These are phyloP conservation scores for Sistotremastrum niveocremeum DNA, from an alignment of 768 basidiomycete genomes.

Conservation along the genomic window DNA sequence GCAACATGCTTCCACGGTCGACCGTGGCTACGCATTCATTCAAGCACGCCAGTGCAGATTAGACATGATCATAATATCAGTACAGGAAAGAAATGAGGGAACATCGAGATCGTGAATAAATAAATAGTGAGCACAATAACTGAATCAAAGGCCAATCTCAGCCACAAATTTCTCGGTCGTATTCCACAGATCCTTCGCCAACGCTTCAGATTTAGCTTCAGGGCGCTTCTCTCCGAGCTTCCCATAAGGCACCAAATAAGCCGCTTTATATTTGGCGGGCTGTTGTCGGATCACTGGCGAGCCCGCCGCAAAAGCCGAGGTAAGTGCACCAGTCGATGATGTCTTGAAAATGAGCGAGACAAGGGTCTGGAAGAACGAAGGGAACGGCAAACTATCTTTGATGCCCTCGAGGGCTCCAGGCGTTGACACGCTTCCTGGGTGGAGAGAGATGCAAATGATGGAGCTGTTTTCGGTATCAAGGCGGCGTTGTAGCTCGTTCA, in stretches of 20 bases:
- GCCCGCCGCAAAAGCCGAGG: slow-evolving; percentile 11
- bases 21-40: no score
- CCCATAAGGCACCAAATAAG: slow-evolving; percentile 7
- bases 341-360: slow-evolving; percentile 4
- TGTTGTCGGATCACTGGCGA: slow-evolving; percentile 7
- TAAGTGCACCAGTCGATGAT: slow-evolving; percentile 9
- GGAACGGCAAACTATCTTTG: no score
- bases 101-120: no score
- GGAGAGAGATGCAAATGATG: slow-evolving; percentile 29
- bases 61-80: no score
- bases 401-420: background rate
- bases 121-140: no score
- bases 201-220: slow-evolving; percentile 1
- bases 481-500: slow-evolving; percentile 35
- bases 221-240: slow-evolving; percentile 1
- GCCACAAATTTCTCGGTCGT: slow-evolving; percentile 7
- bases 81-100: no score
- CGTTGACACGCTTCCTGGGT: slow-evolving; percentile 27
- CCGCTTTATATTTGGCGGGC: slow-evolving; percentile 4
- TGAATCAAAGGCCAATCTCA: no score
- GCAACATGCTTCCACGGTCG: no score
- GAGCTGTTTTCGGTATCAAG: slow-evolving; percentile 22
- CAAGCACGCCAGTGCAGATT: no score
- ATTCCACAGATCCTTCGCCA: slow-evolving; percentile 12
- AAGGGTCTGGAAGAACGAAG: background rate